Conservation (phyloP, 371 early-diverging fungal species). For the Actinomucor elegans region DNA sequence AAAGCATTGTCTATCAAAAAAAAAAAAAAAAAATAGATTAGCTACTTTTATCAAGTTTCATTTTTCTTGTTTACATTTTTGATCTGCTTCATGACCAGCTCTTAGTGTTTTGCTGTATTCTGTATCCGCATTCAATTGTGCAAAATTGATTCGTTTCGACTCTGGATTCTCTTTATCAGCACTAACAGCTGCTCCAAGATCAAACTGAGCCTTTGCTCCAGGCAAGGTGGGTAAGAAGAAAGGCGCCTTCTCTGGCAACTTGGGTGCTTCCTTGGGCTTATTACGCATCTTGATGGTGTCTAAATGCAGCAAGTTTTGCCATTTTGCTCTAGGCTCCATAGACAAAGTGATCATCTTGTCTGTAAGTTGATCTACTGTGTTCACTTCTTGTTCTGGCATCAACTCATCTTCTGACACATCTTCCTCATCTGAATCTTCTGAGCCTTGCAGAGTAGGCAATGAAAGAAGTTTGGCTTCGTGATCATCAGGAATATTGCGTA, state of each 20-base stretch:
- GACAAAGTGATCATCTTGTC: slow-evolving; percentile 87
- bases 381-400: slow-evolving; percentile 30
- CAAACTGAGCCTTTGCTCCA: slow-evolving; percentile 72
- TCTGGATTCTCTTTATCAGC: slow-evolving; percentile 33
- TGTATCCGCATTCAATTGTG: slow-evolving; percentile 53
- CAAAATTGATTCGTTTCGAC: slow-evolving; percentile 30
- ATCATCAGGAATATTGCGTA: slow-evolving; percentile 65
- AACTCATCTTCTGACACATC: slow-evolving; percentile 25
- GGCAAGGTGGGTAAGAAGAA: slow-evolving; percentile 89
- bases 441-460: slow-evolving; percentile 56
- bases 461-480: slow-evolving; percentile 47
- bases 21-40: neutral
- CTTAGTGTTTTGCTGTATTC: slow-evolving; percentile 60
- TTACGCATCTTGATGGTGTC: slow-evolving; percentile 94
- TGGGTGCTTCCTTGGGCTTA: slow-evolving; percentile 86
- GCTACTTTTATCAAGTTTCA: neutral
- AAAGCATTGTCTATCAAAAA: slow-evolving; percentile 34
- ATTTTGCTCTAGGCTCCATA: slow-evolving; percentile 77
- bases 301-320: slow-evolving; percentile 87
- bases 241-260: slow-evolving; percentile 86
- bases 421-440: slow-evolving; percentile 28
- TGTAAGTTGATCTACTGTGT: slow-evolving; percentile 65
- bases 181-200: slow-evolving; percentile 23
- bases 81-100: slow-evolving; percentile 45
- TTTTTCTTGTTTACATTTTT: slow-evolving; percentile 55